These are phyloP conservation scores for Rhodotorula sp. DNA, from an alignment of 1,284 basidiomycete species.

Conservation along the genomic window DNA sequence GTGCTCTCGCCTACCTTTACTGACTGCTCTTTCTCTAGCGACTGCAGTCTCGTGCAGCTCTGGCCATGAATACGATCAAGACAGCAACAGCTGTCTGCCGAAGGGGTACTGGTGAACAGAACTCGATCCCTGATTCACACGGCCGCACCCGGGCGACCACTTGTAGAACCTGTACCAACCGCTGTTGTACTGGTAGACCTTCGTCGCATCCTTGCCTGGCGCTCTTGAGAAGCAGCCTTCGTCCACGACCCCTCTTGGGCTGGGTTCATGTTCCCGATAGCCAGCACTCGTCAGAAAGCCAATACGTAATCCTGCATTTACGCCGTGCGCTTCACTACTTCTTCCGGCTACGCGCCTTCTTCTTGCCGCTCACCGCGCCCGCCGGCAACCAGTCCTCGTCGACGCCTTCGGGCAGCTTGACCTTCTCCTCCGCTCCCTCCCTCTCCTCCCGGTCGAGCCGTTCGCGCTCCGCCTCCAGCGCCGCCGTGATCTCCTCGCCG, in stretches of 20 bases:
- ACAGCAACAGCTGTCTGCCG: conserved; percentile 3
- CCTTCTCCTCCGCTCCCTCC: conserved; percentile 2
- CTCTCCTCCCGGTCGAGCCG: conserved; percentile 15
- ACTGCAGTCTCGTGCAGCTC: conserved; percentile 25
- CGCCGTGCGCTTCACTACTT: neutral
- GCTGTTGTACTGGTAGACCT: neutral
- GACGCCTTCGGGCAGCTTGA: conserved; percentile 27
- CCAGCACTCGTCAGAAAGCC: neutral
- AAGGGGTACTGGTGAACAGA: conserved; percentile 23
- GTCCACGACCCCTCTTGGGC: neutral
- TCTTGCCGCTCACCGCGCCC: conserved; percentile 3
- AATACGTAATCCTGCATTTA: neutral
- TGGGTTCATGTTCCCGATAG: neutral
- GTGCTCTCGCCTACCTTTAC: too few species aligned
- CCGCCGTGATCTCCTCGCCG: conserved; percentile 39
- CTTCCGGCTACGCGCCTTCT: conserved; percentile 18
- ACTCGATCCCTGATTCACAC: neutral
- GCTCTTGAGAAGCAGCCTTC: neutral
- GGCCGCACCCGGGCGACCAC: too few species aligned
- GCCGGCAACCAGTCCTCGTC: conserved; percentile 31
- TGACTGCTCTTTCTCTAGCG: neutral
- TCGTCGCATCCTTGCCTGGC: neutral
- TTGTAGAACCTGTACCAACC: neutral
- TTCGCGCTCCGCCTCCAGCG: conserved; percentile 25
- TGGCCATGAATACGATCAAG: conserved; percentile 17